Evolutionary conservation across 2,329 filamentous ascomycete species (phyloP).

Genomic region (Amauroascus verrucosus): DNA sequence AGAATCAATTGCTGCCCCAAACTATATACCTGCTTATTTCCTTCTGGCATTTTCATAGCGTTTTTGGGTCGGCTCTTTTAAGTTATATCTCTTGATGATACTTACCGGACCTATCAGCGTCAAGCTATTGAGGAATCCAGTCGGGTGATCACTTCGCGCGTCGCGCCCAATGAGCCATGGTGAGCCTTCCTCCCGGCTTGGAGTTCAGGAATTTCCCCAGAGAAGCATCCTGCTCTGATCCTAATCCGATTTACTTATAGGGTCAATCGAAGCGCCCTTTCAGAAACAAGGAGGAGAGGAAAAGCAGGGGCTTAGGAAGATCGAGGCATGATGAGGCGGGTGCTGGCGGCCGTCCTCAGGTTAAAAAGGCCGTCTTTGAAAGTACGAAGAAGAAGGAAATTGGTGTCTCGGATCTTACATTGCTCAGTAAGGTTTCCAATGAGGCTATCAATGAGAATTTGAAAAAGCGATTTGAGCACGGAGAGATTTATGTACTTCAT

Average conservation of each 20-base stretch:
- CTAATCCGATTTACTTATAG: conserved; percentile 18
- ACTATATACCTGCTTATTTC: neutral
- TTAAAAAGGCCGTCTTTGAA: conserved; percentile 94
- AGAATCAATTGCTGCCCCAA: neutral
- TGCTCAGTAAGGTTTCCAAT: conserved; percentile 97
- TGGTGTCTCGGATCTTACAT: conserved; percentile 90
- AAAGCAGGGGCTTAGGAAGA: conserved; percentile 34
- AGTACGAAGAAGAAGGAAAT: conserved; percentile 98
- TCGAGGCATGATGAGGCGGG: conserved; percentile 36
- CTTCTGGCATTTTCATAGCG: neutral
- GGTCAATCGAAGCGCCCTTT: conserved; percentile 36
- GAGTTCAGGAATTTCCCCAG: neutral
- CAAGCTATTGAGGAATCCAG: neutral
- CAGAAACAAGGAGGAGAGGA: conserved; percentile 31
- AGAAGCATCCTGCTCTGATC: neutral
- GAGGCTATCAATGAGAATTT: conserved; percentile 99
- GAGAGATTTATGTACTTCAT: conserved; percentile 74
- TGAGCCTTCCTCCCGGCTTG: neutral
- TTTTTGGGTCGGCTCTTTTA: neutral
- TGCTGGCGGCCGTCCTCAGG: conserved; percentile 51
- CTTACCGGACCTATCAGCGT: neutral
- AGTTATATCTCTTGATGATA: neutral
- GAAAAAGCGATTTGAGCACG: conserved; percentile 95
- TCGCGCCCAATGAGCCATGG: conserved; percentile 9
- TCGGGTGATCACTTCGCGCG: conserved; percentile 5